Evolutionary conservation across 768 basidiomycete species (phyloP).

Genomic region (Russula sp.): DNA sequence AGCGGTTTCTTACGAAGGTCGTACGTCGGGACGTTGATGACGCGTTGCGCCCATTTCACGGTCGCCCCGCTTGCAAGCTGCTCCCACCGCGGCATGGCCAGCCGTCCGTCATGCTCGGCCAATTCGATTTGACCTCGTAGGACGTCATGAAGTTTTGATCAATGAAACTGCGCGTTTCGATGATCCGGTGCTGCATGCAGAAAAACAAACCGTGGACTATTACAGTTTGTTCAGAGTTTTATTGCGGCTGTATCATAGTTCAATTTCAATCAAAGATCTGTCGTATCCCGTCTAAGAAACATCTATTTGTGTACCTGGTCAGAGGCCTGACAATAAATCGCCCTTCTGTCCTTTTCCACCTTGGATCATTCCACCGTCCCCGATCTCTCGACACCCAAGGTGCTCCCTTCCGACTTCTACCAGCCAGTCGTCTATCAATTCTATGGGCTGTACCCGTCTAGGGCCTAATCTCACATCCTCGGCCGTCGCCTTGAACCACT

Average conservation of each 20-base stretch:
- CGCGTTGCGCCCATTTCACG: not conserved
- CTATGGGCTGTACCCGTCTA: constrained; percentile 31
- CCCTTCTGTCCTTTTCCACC: not conserved
- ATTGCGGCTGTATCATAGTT: not conserved
- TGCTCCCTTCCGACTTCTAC: constrained; percentile 46
- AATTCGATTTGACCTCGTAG: not conserved
- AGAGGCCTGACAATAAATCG: constrained; percentile 10
- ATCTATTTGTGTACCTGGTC: not conserved
- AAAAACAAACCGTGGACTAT: not conserved
- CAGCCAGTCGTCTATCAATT: constrained; percentile 48
- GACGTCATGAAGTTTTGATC: not conserved
- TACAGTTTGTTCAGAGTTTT: no score
- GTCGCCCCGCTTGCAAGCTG: not conserved
- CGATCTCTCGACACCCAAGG: constrained; percentile 53
- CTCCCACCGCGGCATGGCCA: not conserved
- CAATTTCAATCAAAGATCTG: not conserved
- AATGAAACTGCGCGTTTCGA: not conserved
- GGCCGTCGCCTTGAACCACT: constrained; percentile 61
- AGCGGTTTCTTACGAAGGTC: not conserved
- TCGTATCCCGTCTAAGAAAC: no score
- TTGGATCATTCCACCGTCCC: constrained; percentile 35
- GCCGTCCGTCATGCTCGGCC: not conserved
- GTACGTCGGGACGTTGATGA: not conserved
- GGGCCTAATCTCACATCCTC: constrained; percentile 41
- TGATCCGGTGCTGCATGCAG: not conserved